Percentiles rank a stretch among this genome's conserved stretches.
Evolutionary conservation across 305 asterid species (phyloP).

Genomic region (Stenogyne calaminthoides): DNA sequence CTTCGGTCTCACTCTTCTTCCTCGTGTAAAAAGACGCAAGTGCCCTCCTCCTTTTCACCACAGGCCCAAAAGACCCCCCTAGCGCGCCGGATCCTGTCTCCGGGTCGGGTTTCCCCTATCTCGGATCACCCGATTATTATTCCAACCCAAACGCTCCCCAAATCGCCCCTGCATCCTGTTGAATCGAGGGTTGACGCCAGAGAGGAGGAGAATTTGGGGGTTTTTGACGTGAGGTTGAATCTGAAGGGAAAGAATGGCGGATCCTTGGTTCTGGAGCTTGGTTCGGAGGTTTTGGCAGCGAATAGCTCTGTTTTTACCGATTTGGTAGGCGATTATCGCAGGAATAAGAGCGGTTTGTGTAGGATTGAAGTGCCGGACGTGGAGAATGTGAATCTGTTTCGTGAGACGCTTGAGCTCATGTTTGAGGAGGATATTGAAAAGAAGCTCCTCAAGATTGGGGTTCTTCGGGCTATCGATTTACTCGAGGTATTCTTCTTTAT

Average conservation of each 20-base stretch:
- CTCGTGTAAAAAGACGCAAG: constrained; percentile 45
- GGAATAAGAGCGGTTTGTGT: constrained; percentile 60
- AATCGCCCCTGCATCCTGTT: constrained; percentile 32
- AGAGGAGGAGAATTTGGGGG: constrained; percentile 42
- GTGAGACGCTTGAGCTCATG: constrained; percentile 83
- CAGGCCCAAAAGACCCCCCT: constrained; percentile 52
- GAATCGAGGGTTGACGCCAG: constrained; percentile 30
- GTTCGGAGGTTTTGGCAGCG: constrained; percentile 66
- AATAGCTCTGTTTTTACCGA: constrained; percentile 72
- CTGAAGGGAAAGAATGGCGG: constrained; percentile 73
- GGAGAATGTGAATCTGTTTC: constrained; percentile 69
- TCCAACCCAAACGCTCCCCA: constrained; percentile 26
- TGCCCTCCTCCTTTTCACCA: constrained; percentile 57
- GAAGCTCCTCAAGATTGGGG: constrained; percentile 70
- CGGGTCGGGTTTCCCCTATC: constrained; percentile 96
- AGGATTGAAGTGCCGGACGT: constrained; percentile 93
- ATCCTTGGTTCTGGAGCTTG: constrained; percentile 71
- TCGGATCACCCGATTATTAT: constrained; percentile 51
- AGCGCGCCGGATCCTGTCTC: constrained; percentile 84
- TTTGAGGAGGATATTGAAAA: constrained; percentile 70
- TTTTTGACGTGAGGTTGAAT: constrained; percentile 78
- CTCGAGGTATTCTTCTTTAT: constrained; percentile 64
- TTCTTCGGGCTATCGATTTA: constrained; percentile 64
- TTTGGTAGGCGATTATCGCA: constrained; percentile 58
- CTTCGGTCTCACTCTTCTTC: constrained; percentile 40